phyloP scores from a whole-genome alignment of 2,329 filamentous ascomycete species.

The Arthroderma sp. region DNA sequence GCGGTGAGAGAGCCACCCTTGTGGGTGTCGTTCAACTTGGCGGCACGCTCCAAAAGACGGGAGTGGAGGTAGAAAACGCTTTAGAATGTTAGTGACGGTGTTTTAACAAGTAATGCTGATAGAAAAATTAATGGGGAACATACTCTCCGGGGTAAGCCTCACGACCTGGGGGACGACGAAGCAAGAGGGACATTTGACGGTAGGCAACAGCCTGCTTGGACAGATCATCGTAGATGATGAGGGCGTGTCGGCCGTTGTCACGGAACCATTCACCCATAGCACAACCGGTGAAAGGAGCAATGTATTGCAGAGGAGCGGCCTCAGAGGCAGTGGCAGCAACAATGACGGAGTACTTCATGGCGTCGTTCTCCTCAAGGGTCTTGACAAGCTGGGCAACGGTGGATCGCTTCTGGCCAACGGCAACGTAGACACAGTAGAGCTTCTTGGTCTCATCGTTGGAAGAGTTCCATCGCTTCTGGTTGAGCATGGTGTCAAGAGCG shows the following conservation, averaged over 20 bases:
- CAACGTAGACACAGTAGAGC: slow-evolving; percentile 99
- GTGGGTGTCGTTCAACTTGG: slow-evolving; percentile 95
- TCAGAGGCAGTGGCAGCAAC: slow-evolving; percentile 96
- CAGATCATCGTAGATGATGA: slow-evolving; percentile 89
- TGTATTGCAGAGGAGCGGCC: slow-evolving; percentile 86
- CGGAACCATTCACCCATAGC: slow-evolving; percentile 62
- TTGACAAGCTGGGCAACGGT: slow-evolving; percentile 98
- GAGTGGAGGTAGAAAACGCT: slow-evolving; percentile 97
- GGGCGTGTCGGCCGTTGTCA: slow-evolving; percentile 74
- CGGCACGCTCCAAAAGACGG: slow-evolving; percentile 95
- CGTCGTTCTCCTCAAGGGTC: slow-evolving; percentile 98
- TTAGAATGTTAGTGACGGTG: slow-evolving; percentile 16
- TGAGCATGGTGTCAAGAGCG: slow-evolving; percentile 92
- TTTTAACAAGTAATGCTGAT: slow-evolving; percentile 1
- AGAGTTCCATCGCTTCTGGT: slow-evolving; percentile 98
- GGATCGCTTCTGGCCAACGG: slow-evolving; percentile 97
- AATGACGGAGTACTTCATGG: slow-evolving; percentile 94
- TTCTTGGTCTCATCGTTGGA: slow-evolving; percentile 84
- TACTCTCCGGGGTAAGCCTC: slow-evolving; percentile 96
- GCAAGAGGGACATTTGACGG: slow-evolving; percentile 96
- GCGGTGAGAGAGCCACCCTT: slow-evolving; percentile 95
- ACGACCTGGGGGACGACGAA: slow-evolving; percentile 95
- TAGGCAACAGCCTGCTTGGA: slow-evolving; percentile 97
- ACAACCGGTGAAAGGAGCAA: slow-evolving; percentile 73
- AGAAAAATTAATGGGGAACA: slow-evolving; percentile 18